Evolutionary conservation across 352 stramenopile species (phyloP).

Genomic region (Pilasporangium apinafurcum): DNA sequence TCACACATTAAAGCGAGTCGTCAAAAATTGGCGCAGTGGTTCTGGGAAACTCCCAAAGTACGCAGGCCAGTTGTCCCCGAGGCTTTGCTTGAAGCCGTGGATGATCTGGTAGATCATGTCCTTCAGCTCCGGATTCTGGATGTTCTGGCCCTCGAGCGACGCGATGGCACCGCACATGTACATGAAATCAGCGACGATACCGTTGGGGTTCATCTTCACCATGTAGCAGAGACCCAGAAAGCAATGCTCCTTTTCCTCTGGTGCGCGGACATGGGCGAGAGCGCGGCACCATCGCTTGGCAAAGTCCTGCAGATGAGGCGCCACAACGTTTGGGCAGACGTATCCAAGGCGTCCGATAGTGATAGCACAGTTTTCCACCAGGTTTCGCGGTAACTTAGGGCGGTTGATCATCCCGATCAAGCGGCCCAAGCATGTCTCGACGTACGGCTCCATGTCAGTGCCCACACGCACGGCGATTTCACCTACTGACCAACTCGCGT

Average conservation of each 20-base stretch:
- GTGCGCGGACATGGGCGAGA: slow-evolving; percentile 76
- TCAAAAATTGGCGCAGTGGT: slow-evolving; percentile 73
- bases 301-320: slow-evolving; percentile 79
- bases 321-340: slow-evolving; percentile 78
- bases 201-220: slow-evolving; percentile 87
- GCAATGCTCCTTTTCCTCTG: slow-evolving; percentile 86
- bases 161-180: slow-evolving; percentile 87
- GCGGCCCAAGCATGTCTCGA: slow-evolving; percentile 55
- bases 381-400: slow-evolving; percentile 78
- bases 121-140: slow-evolving; percentile 71
- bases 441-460: slow-evolving; percentile 81
- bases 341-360: slow-evolving; percentile 86
- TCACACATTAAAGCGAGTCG: slow-evolving; percentile 80
- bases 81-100: slow-evolving; percentile 83
- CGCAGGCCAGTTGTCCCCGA: slow-evolving; percentile 81
- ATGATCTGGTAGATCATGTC: slow-evolving; percentile 87
- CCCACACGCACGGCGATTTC: slow-evolving; percentile 86
- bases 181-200: slow-evolving; percentile 86
- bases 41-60: slow-evolving; percentile 85
- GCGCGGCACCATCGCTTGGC: slow-evolving; percentile 86
- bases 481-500: slow-evolving; percentile 88
- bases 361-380: slow-evolving; percentile 89
- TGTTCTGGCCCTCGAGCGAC: slow-evolving; percentile 75
- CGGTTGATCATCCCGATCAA: slow-evolving; percentile 86
- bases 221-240: slow-evolving; percentile 89